Evolutionary conservation across 1,284 basidiomycete genomes (phyloP), one percentile per base, ranked within the genome.

Genomic region (Fistulina hepatica): DNA sequence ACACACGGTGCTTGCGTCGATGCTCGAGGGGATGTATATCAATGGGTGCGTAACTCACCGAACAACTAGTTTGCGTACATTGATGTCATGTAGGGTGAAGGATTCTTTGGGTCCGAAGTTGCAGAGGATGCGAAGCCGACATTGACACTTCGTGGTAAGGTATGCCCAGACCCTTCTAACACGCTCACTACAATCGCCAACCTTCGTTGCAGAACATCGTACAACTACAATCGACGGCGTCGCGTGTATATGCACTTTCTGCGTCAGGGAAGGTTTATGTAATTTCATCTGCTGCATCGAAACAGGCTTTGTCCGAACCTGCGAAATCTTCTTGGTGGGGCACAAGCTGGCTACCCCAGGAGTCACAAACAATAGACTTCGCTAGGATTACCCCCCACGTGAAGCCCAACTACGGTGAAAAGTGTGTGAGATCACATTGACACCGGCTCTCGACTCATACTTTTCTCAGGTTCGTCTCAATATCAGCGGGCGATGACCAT

Each of bases 1-100:
- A 68, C 64, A 31, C 82, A 90, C 48, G 88, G 76, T 2, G 86
- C 82, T 3, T 86, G 81, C 44, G 74, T 91, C n/a, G 88, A 93
- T 54, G 80, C 77, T 3, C 67, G 72, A 28, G 93, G 93, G 17
- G 85, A 97, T 50, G 74, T 90, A 2, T 88, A 90, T 57, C 85
- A 91, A 52, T 93, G 89, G 90, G n/a, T n/a, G n/a, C n/a, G n/a
- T n/a, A n/a, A n/a, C n/a, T n/a, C n/a, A n/a, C n/a, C n/a, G n/a
- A n/a, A n/a, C n/a, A n/a, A n/a, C n/a, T n/a, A n/a, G n/a, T n/a
- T n/a, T n/a, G n/a, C n/a, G n/a, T n/a, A n/a, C n/a, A n/a, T n/a
- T n/a, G n/a, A n/a, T n/a, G n/a, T n/a, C n/a, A n/a, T n/a, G n/a
- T n/a, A n/a, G n/a, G 88, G 88, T 0, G 64, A 68, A 32, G 76